Evolutionary conservation across 2,329 filamentous ascomycete species (phyloP).

Genomic region (Onygenales sp.): DNA sequence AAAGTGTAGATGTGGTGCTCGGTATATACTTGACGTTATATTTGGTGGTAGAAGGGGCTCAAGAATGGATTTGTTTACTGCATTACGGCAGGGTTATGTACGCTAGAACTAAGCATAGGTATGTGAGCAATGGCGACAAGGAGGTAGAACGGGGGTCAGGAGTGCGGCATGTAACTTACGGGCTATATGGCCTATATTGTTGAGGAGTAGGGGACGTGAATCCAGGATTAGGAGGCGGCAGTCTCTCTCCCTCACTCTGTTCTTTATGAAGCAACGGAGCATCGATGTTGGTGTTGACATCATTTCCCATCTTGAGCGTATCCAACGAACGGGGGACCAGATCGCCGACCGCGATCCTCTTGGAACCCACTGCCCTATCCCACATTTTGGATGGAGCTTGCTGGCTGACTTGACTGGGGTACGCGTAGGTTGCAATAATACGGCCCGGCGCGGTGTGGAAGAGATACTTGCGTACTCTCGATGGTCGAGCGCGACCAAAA

Average conservation of each 20-base stretch:
- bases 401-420: slow-evolving; percentile 6
- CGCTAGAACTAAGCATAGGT: too few relatives aligned
- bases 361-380: slow-evolving; percentile 6
- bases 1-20: too few relatives aligned
- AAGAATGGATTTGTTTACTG: too few relatives aligned
- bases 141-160: background rate
- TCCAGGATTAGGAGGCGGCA: background rate
- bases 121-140: background rate
- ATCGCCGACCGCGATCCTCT: slow-evolving; percentile 5
- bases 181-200: background rate
- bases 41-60: too few relatives aligned
- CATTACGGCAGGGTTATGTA: too few relatives aligned
- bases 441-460: slow-evolving; percentile 9
- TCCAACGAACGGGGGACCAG: slow-evolving; percentile 5
- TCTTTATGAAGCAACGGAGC: slow-evolving; percentile 12
- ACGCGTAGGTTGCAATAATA: slow-evolving; percentile 10
- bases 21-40: too few relatives aligned
- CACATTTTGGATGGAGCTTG: slow-evolving; percentile 8
- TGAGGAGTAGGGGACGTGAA: background rate
- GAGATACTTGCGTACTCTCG: slow-evolving; percentile 7
- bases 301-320: slow-evolving; percentile 6
- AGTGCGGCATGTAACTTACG: background rate
- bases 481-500: slow-evolving; percentile 9
- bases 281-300: slow-evolving; percentile 8
- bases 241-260: background rate